Conservation (phyloP, 352 stramenopile species). For the Phytophthora rubi region DNA sequence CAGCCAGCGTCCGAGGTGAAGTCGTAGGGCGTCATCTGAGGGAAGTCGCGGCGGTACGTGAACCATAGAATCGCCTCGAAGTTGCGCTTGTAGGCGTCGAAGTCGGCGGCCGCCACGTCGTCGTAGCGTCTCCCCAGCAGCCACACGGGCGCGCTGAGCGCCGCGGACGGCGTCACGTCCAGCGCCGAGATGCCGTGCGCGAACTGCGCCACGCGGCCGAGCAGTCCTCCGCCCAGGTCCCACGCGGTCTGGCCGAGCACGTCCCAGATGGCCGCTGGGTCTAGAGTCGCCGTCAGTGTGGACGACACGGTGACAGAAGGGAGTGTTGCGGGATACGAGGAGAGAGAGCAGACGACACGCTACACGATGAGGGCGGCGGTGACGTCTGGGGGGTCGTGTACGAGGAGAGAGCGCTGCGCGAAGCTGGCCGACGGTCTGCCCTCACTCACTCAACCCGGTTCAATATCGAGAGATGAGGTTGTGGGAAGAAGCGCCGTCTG, state of each 20-base stretch:
- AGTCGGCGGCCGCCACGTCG: slow-evolving; percentile 40
- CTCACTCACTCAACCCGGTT: neutral
- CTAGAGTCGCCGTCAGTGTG: slow-evolving; percentile 29
- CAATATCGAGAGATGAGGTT: slow-evolving; percentile 14
- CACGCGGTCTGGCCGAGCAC: slow-evolving; percentile 33
- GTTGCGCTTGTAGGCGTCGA: slow-evolving; percentile 57
- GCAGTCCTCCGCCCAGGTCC: slow-evolving; percentile 52
- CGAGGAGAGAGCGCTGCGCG: slow-evolving; percentile 9
- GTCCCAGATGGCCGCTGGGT: slow-evolving; percentile 28
- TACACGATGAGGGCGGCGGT: slow-evolving; percentile 17
- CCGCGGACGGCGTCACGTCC: slow-evolving; percentile 48
- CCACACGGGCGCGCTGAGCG: slow-evolving; percentile 52
- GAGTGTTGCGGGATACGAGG: neutral
- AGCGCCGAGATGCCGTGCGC: slow-evolving; percentile 82
- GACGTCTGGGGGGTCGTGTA: neutral
- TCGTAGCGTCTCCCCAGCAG: slow-evolving; percentile 51
- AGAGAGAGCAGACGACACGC: slow-evolving; percentile 10
- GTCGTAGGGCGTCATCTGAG: slow-evolving; percentile 87
- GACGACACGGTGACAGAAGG: slow-evolving; percentile 2
- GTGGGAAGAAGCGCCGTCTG: slow-evolving; percentile 7
- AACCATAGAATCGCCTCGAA: slow-evolving; percentile 88
- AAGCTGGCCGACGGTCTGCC: neutral
- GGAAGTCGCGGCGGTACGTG: slow-evolving; percentile 91
- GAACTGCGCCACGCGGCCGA: slow-evolving; percentile 80
- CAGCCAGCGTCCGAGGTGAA: slow-evolving; percentile 93